phyloP scores from a whole-genome alignment of 495 filamentous ascomycete species.

The Podospora conica region DNA sequence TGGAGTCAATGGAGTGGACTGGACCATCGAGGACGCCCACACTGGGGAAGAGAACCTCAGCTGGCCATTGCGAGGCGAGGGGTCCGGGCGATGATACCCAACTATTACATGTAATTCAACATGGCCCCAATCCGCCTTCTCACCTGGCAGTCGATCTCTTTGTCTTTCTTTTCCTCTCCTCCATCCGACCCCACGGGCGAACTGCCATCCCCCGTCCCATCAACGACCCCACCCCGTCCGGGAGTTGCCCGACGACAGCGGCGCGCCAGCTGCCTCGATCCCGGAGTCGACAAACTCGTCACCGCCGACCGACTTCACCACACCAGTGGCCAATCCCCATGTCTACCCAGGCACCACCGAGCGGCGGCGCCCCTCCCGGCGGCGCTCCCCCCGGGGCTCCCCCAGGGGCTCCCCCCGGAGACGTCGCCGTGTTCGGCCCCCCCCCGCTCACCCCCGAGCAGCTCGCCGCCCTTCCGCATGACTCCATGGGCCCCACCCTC shows the following conservation, averaged over 20 bases:
- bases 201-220: background rate
- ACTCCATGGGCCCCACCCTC: constrained; percentile 22
- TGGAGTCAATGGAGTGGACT: background rate
- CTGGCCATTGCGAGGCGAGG: too few relatives aligned
- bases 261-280: background rate
- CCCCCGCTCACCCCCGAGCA: background rate
- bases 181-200: background rate
- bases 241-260: background rate
- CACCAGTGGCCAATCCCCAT: background rate
- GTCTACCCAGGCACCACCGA: background rate
- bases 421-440: background rate
- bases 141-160: background rate
- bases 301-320: too few relatives aligned
- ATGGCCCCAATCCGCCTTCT: background rate
- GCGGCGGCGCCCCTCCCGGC: too few relatives aligned
- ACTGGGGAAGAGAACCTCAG: background rate
- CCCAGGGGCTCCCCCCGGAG: too few relatives aligned
- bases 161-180: background rate
- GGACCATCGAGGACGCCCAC: too few relatives aligned
- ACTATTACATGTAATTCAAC: background rate
- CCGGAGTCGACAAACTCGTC: too few relatives aligned
- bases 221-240: background rate
- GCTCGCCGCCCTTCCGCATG: constrained; percentile 18
- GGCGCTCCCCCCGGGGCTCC: too few relatives aligned
- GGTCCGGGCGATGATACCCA: background rate